These are phyloP conservation scores for Lolium perenne DNA, from an alignment of 176 grass and related monocot species.

Conservation along the genomic window DNA sequence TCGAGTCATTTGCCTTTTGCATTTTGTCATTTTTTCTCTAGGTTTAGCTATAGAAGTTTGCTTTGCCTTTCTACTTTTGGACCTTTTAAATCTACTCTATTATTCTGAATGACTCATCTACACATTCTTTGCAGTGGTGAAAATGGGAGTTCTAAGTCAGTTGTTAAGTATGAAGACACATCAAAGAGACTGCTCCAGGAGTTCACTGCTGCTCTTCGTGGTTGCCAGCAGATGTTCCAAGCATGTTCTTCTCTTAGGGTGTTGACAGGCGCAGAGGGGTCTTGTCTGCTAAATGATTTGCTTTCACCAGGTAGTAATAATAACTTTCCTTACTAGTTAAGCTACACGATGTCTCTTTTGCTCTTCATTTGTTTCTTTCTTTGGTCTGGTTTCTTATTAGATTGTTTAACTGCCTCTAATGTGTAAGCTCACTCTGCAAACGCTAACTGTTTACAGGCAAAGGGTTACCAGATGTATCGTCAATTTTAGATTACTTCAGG, in stretches of 20 bases:
- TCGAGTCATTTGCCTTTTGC: constrained; percentile 12
- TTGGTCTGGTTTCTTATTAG: constrained; percentile 28
- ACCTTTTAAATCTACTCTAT: constrained; percentile 24
- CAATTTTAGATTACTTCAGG: constrained; percentile 74
- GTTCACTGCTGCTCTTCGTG: constrained; percentile 74
- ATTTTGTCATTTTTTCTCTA: constrained; percentile 32
- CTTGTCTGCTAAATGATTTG: constrained; percentile 78
- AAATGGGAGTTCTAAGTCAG: constrained; percentile 67
- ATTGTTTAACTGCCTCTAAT: constrained; percentile 30
- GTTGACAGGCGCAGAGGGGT: constrained; percentile 53
- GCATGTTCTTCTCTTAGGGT: constrained; percentile 67
- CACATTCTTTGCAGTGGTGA: constrained; percentile 56
- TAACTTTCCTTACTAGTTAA: constrained; percentile 31
- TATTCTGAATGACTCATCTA: constrained; percentile 25
- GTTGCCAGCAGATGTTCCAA: constrained; percentile 82
- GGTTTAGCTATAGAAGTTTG: constrained; percentile 6
- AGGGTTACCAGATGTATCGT: constrained; percentile 68
- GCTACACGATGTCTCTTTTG: constrained; percentile 4
- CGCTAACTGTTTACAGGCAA: constrained; percentile 68
- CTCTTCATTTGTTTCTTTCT: constrained; percentile 31
- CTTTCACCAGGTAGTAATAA: constrained; percentile 71
- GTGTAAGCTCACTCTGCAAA: constrained; percentile 31
- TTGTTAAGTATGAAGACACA: constrained; percentile 95
- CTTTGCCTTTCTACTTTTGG: constrained; percentile 22
- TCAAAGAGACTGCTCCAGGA: constrained; percentile 89